Conservation (phyloP, 2,329 filamentous ascomycete genomes). For the Fusarium papillatum region DNA sequence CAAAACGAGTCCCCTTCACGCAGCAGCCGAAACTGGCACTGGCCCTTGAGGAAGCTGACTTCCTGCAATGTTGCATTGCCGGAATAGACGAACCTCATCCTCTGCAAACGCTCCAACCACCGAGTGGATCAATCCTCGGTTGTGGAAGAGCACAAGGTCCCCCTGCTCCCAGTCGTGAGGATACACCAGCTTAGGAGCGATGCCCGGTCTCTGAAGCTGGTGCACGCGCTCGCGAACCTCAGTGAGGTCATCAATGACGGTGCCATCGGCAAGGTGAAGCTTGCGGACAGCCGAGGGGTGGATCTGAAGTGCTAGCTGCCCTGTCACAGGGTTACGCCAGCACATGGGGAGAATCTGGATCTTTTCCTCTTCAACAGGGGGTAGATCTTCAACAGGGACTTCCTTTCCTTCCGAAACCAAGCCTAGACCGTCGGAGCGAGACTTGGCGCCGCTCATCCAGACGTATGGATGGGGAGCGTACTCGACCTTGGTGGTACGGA, state of each 20-base stretch:
- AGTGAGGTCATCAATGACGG: slow-evolving; percentile 76
- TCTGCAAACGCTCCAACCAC: slow-evolving; percentile 82
- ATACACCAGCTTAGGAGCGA: slow-evolving; percentile 77
- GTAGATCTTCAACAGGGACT: slow-evolving; percentile 70
- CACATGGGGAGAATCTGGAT: slow-evolving; percentile 82
- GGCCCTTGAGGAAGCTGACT: slow-evolving; percentile 69
- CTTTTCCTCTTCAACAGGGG: slow-evolving; percentile 74
- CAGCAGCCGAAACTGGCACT: background rate
- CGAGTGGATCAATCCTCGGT: slow-evolving; percentile 80
- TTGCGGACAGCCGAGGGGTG: slow-evolving; percentile 80
- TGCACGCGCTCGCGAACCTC: slow-evolving; percentile 78
- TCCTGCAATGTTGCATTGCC: slow-evolving; percentile 85
- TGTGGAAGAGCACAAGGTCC: slow-evolving; percentile 84
- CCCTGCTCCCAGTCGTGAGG: slow-evolving; percentile 84
- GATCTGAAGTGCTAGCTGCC: slow-evolving; percentile 77
- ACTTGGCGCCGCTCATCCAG: slow-evolving; percentile 81
- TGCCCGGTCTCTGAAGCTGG: slow-evolving; percentile 78
- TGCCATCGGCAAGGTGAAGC: slow-evolving; percentile 76
- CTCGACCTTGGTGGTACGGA: slow-evolving; percentile 75
- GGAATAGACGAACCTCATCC: slow-evolving; percentile 81
- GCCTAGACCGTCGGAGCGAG: slow-evolving; percentile 78
- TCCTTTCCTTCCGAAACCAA: slow-evolving; percentile 77
- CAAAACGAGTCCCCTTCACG: background rate
- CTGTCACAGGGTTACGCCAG: slow-evolving; percentile 83
- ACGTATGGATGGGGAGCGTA: slow-evolving; percentile 87